Conservation (phyloP, 23 red algal genomes). For the Cyanidium caldarium region DNA sequence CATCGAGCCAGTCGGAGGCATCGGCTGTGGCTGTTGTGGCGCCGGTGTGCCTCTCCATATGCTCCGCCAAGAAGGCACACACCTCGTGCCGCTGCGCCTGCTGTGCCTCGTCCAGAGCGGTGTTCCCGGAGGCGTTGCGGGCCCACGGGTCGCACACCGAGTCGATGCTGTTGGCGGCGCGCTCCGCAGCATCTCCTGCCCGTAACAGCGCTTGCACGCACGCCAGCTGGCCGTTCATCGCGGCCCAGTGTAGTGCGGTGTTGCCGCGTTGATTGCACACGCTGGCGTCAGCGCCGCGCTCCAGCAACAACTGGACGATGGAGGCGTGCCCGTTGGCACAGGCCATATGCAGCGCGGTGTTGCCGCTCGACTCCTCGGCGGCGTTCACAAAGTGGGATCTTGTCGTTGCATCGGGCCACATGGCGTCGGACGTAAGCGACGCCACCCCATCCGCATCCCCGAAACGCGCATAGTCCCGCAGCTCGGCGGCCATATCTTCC, state of each 20-base stretch:
- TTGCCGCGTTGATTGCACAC: not conserved
- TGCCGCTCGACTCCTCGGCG: not conserved
- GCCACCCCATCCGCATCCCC: not conserved
- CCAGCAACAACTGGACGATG: not conserved
- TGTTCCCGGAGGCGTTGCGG: not conserved
- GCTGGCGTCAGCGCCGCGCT: not conserved
- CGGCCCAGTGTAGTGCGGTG: not conserved
- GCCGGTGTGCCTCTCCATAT: too few species aligned
- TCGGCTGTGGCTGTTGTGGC: too few species aligned
- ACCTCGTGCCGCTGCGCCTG: too few species aligned
- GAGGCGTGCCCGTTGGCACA: not conserved
- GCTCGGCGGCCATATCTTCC: slow-evolving; percentile 5
- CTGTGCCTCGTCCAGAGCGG: not conserved
- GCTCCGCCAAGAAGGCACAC: too few species aligned
- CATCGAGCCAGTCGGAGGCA: too few species aligned
- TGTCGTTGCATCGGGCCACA: not conserved
- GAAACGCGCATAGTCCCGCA: not conserved
- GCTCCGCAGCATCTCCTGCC: too few species aligned
- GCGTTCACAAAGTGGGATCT: not conserved
- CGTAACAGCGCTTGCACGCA: not conserved
- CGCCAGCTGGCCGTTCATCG: not conserved
- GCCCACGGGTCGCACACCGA: not conserved
- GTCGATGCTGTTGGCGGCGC: not conserved
- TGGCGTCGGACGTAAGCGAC: not conserved
- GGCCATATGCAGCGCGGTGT: slow-evolving; percentile 2